Conservation (phyloP, 179 eudicot genomes). For the Silene noctiflora region DNA sequence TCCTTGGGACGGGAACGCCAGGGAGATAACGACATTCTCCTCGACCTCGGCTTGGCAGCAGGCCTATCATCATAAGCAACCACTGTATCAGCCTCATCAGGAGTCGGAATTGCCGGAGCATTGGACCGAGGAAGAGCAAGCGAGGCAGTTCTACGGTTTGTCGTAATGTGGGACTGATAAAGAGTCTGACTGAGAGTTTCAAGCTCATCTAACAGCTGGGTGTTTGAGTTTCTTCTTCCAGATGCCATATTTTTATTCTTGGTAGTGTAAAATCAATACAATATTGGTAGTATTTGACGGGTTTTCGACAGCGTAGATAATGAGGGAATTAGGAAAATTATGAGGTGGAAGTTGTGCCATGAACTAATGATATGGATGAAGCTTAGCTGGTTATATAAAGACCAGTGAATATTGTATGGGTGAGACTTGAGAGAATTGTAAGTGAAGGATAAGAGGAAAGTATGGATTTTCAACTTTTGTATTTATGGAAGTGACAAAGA, state of each 20-base stretch:
- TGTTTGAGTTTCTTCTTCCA: constrained; percentile 50
- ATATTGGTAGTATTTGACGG: constrained; percentile 1
- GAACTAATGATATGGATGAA: constrained; percentile 20
- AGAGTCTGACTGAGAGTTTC: constrained; percentile 73
- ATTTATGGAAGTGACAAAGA: constrained; percentile 18
- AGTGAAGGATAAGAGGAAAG: constrained; percentile 30
- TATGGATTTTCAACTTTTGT: constrained; percentile 12
- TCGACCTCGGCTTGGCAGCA: constrained; percentile 47
- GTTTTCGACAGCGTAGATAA: constrained; percentile 18
- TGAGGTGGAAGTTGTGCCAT: constrained; percentile 34
- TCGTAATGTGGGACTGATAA: constrained; percentile 55
- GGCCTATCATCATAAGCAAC: constrained; percentile 28
- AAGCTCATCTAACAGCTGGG: constrained; percentile 69
- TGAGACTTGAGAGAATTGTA: constrained; percentile 9
- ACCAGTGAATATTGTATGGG: constrained; percentile 29
- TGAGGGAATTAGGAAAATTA: constrained; percentile 6
- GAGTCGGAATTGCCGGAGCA: constrained; percentile 45
- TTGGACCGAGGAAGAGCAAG: constrained; percentile 65
- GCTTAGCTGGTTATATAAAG: constrained; percentile 19
- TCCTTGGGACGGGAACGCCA: constrained; percentile 73
- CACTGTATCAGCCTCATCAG: constrained; percentile 29
- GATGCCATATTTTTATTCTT: constrained; percentile 30
- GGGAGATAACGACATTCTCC: constrained; percentile 89
- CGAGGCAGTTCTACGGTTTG: constrained; percentile 65
- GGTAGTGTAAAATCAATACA: background rate